Evolutionary conservation across 176 grass and related monocot species (phyloP).

Genomic region (Oryza brachyantha): DNA sequence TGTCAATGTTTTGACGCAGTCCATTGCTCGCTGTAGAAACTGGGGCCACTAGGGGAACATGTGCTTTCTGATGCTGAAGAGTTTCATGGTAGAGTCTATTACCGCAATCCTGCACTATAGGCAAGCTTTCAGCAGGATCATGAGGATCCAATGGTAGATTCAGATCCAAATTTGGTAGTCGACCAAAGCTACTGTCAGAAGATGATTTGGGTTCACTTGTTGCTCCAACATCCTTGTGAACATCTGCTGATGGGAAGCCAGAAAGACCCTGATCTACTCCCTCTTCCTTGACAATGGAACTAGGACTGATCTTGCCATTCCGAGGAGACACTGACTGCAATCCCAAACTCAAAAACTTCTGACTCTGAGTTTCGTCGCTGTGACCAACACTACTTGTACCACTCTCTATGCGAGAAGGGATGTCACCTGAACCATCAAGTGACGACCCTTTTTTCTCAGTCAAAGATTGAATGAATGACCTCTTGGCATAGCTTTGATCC

Average conservation of each 20-base stretch:
- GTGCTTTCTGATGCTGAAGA: slow-evolving; percentile 30
- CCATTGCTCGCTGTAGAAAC: slow-evolving; percentile 19
- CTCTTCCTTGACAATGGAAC: slow-evolving; percentile 39
- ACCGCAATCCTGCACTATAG: slow-evolving; percentile 15
- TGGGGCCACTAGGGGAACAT: background rate
- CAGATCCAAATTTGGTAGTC: slow-evolving; percentile 49
- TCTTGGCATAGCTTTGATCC: background rate
- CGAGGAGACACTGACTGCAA: slow-evolving; percentile 18
- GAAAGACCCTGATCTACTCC: slow-evolving; percentile 22
- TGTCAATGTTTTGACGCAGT: slow-evolving; percentile 11
- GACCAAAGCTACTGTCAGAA: slow-evolving; percentile 15
- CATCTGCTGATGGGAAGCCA: slow-evolving; percentile 1
- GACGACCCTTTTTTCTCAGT: background rate
- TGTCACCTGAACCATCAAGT: slow-evolving; percentile 20
- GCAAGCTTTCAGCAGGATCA: slow-evolving; percentile 31
- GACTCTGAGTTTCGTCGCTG: background rate
- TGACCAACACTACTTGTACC: slow-evolving; percentile 6
- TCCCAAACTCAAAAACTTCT: slow-evolving; percentile 28
- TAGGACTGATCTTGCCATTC: slow-evolving; percentile 12
- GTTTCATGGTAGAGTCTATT: slow-evolving; percentile 9
- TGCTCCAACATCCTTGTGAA: slow-evolving; percentile 9
- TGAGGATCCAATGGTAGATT: slow-evolving; percentile 33
- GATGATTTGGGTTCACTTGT: slow-evolving; percentile 17
- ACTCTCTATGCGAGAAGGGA: slow-evolving; percentile 1
- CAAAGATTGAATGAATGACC: background rate